phyloP scores from a whole-genome alignment of 2,329 filamentous ascomycete species.

The Cylindrodendrum hubeiense region DNA sequence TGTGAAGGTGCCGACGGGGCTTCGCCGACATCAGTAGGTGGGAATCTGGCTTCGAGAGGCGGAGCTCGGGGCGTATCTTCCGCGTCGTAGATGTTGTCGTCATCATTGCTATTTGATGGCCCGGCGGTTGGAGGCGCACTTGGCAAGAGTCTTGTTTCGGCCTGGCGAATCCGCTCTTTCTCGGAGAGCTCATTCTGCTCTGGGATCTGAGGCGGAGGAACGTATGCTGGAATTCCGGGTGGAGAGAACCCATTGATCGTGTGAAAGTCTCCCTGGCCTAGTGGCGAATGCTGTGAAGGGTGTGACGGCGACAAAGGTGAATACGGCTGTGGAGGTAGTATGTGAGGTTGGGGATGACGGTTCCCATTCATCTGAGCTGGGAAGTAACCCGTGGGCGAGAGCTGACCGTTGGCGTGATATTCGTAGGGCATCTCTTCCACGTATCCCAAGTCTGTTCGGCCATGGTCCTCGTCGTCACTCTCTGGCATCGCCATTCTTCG shows the following conservation, averaged over 20 bases:
- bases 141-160: slow-evolving; percentile 83
- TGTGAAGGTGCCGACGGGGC: slow-evolving; percentile 60
- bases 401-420: slow-evolving; percentile 32
- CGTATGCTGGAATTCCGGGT: slow-evolving; percentile 58
- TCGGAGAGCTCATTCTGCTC: slow-evolving; percentile 77
- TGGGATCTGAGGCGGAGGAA: slow-evolving; percentile 71
- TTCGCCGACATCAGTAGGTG: slow-evolving; percentile 28
- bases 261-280: slow-evolving; percentile 21
- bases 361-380: slow-evolving; percentile 52
- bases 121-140: slow-evolving; percentile 72
- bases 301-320: slow-evolving; percentile 32
- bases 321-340: slow-evolving; percentile 17
- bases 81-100: slow-evolving; percentile 63
- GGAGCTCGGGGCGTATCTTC: slow-evolving; percentile 52
- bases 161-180: slow-evolving; percentile 82
- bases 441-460: slow-evolving; percentile 39
- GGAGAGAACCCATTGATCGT: slow-evolving; percentile 32
- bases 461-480: slow-evolving; percentile 49
- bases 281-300: slow-evolving; percentile 33
- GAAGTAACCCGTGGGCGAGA: slow-evolving; percentile 42
- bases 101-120: slow-evolving; percentile 51
- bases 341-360: slow-evolving; percentile 47
- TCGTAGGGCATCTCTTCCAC: slow-evolving; percentile 39
- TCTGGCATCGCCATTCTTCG: slow-evolving; percentile 45
- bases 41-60: slow-evolving; percentile 24